Conservation (phyloP, 1,284 basidiomycete species). For the Moesziomyces sp. region DNA sequence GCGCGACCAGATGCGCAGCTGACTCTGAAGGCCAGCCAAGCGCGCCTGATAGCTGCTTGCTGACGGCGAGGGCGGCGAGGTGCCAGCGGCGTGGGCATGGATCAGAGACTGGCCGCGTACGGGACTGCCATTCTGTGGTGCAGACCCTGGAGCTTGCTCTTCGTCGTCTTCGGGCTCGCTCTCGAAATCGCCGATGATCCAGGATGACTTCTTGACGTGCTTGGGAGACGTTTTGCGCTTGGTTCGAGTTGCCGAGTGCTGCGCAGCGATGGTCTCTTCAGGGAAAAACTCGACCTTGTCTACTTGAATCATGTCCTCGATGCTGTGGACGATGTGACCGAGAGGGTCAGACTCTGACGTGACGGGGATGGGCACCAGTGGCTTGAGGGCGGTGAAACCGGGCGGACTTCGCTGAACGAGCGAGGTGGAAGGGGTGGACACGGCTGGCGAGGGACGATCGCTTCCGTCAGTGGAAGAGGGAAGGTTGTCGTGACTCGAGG, state of each 20-base stretch:
- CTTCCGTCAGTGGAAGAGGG: slow-evolving; percentile 40
- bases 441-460: slow-evolving; percentile 26
- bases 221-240: slow-evolving; percentile 33
- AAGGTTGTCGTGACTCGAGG: slow-evolving; percentile 25
- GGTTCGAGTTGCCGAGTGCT: slow-evolving; percentile 4
- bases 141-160: slow-evolving; percentile 2
- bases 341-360: slow-evolving; percentile 33
- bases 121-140: neutral
- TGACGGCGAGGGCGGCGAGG: slow-evolving; percentile 15
- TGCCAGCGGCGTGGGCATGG: slow-evolving; percentile 9
- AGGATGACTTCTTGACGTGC: slow-evolving; percentile 33
- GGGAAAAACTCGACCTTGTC: slow-evolving; percentile 45
- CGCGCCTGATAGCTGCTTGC: slow-evolving; percentile 42
- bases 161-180: slow-evolving; percentile 40
- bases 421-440: slow-evolving; percentile 38
- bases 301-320: slow-evolving; percentile 43
- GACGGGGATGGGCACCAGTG: slow-evolving; percentile 30
- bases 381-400: slow-evolving; percentile 25
- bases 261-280: slow-evolving; percentile 29
- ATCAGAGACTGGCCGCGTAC: neutral
- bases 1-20: slow-evolving; percentile 44
- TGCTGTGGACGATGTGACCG: slow-evolving; percentile 24
- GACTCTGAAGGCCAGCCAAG: slow-evolving; percentile 39
- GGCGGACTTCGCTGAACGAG: slow-evolving; percentile 37
- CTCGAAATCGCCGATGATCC: slow-evolving; percentile 48